These are phyloP conservation scores for Arthrinium phaeospermum DNA, from an alignment of 2,329 filamentous ascomycete genomes.

Conservation along the genomic window DNA sequence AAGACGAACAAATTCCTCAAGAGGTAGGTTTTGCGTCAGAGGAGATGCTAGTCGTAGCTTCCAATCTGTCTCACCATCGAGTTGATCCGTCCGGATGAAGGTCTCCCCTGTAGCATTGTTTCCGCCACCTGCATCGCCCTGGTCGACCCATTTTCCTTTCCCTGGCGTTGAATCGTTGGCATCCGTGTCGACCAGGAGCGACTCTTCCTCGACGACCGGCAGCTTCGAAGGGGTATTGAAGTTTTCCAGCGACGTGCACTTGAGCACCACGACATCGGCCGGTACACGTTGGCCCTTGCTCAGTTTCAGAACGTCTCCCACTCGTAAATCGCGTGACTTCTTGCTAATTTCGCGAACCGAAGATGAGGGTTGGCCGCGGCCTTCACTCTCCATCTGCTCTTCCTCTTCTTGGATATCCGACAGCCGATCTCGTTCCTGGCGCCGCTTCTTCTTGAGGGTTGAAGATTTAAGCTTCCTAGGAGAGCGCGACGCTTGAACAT, in stretches of 20 bases:
- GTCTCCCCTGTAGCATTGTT: slow-evolving; percentile 74
- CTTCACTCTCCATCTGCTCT: slow-evolving; percentile 54
- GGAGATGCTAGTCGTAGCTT: slow-evolving; percentile 89
- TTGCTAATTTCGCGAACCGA: slow-evolving; percentile 72
- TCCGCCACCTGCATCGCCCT: slow-evolving; percentile 37
- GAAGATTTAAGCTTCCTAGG: slow-evolving; percentile 55
- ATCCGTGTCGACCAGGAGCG: slow-evolving; percentile 43
- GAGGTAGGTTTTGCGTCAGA: slow-evolving; percentile 78
- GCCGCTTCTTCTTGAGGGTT: slow-evolving; percentile 41
- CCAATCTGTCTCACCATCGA: slow-evolving; percentile 99
- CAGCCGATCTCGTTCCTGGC: slow-evolving; percentile 50
- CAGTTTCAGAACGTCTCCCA: slow-evolving; percentile 94
- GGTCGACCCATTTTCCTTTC: slow-evolving; percentile 41
- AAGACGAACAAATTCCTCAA: slow-evolving; percentile 73
- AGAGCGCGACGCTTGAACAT: slow-evolving; percentile 40
- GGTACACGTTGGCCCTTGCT: slow-evolving; percentile 92
- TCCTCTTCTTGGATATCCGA: slow-evolving; percentile 76
- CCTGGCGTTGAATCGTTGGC: slow-evolving; percentile 38
- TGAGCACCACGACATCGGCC: slow-evolving; percentile 91
- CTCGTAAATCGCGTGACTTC: slow-evolving; percentile 86
- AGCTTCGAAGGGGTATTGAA: slow-evolving; percentile 36
- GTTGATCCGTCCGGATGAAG: slow-evolving; percentile 95
- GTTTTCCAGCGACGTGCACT: slow-evolving; percentile 71
- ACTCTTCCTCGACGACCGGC: slow-evolving; percentile 41
- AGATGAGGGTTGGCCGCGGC: slow-evolving; percentile 49